Conservation (phyloP, 495 filamentous ascomycete genomes). For the Neurospora sp. region DNA sequence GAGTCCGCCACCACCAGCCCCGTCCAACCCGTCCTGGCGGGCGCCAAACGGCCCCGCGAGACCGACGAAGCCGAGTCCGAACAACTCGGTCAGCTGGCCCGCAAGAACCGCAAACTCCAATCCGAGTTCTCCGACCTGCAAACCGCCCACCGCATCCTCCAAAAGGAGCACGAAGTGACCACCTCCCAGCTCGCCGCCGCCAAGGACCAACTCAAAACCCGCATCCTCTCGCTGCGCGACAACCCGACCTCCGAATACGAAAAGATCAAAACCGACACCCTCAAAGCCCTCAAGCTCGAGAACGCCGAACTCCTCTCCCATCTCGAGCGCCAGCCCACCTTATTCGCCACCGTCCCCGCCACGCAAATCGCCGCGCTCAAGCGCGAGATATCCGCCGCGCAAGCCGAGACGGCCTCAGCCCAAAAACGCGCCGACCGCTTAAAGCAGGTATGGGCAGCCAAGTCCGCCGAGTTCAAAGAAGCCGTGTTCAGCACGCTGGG, state of each 20-base stretch:
- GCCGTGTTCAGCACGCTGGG: constrained; percentile 81
- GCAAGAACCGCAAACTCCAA: constrained; percentile 80
- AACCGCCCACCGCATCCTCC: constrained; percentile 51
- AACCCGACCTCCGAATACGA: constrained; percentile 84
- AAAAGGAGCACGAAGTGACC: constrained; percentile 64
- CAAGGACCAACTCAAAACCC: constrained; percentile 63
- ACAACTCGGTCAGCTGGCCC: constrained; percentile 67
- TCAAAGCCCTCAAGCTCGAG: constrained; percentile 66
- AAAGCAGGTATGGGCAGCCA: constrained; percentile 81
- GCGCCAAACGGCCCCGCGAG: constrained; percentile 47
- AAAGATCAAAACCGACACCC: constrained; percentile 68
- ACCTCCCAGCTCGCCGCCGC: constrained; percentile 62
- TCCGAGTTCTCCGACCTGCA: constrained; percentile 62
- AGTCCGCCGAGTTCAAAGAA: constrained; percentile 87
- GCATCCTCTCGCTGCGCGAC: constrained; percentile 74
- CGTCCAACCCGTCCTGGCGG: constrained; percentile 17
- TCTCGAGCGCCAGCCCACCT: constrained; percentile 44
- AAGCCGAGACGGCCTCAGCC: constrained; percentile 63
- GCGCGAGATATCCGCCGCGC: constrained; percentile 60
- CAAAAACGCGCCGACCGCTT: constrained; percentile 79
- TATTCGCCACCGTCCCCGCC: constrained; percentile 53
- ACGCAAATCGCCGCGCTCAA: constrained; percentile 63
- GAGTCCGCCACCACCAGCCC: constrained; percentile 31
- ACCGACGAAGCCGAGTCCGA: constrained; percentile 57
- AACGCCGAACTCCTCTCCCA: constrained; percentile 74